Conservation (phyloP, 192 early-diverging fungal genomes). For the Podila horticola region DNA sequence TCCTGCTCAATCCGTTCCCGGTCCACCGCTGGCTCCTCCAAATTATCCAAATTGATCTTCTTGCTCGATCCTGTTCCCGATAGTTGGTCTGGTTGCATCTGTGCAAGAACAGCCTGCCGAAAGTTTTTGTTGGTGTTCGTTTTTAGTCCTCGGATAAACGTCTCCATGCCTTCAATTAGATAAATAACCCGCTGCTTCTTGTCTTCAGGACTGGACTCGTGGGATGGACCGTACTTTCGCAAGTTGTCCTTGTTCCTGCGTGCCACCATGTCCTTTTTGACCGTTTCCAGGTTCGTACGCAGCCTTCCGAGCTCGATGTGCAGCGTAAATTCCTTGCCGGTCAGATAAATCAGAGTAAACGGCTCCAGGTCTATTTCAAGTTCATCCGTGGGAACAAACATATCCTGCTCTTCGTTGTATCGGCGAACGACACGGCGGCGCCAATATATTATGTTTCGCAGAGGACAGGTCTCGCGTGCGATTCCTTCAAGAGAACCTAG, state of each 20-base stretch:
- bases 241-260: slow-evolving; percentile 20
- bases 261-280: slow-evolving; percentile 11
- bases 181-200: slow-evolving; percentile 42
- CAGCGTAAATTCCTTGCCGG: slow-evolving; percentile 19
- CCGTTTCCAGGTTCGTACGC: slow-evolving; percentile 10
- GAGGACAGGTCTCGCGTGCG: not conserved
- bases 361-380: slow-evolving; percentile 32
- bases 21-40: not conserved
- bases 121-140: slow-evolving; percentile 20
- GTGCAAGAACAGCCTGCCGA: slow-evolving; percentile 13
- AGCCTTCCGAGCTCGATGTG: slow-evolving; percentile 19
- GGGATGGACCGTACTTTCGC: not conserved
- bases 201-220: slow-evolving; percentile 5
- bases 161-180: slow-evolving; percentile 53
- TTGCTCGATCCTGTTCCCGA: not conserved
- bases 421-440: slow-evolving; percentile 24
- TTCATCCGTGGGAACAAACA: slow-evolving; percentile 17
- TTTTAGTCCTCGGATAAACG: slow-evolving; percentile 33
- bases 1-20: slow-evolving; percentile 33
- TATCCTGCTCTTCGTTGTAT: slow-evolving; percentile 41
- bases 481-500: not conserved
- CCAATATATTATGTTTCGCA: slow-evolving; percentile 51
- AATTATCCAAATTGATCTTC: not conserved
- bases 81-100: not conserved
- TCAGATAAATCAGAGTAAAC: slow-evolving; percentile 28